Evolutionary conservation across 2,329 filamentous ascomycete species (phyloP).

Genomic region (Pestalotiopsis sp.): DNA sequence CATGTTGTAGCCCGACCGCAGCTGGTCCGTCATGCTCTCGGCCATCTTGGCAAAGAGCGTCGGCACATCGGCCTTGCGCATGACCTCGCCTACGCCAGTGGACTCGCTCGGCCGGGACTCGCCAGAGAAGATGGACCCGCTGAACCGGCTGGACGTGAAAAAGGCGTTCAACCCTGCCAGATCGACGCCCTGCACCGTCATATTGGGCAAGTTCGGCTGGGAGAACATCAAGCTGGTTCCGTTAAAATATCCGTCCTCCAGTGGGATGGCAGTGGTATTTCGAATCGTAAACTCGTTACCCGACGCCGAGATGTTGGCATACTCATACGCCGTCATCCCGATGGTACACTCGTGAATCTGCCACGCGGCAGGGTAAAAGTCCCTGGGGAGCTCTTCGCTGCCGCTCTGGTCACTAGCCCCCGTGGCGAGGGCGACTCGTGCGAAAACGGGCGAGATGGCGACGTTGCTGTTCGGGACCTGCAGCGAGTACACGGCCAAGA

Average conservation of each 20-base stretch:
- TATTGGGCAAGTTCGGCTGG: neutral
- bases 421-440: neutral
- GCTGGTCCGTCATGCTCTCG: neutral
- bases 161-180: neutral
- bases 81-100: neutral
- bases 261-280: neutral
- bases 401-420: neutral
- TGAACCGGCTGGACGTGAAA: neutral
- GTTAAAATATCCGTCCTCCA: neutral
- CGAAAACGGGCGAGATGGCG: neutral
- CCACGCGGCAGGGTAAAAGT: neutral
- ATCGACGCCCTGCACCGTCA: neutral
- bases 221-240: neutral
- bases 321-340: neutral
- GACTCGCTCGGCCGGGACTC: neutral
- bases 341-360: neutral
- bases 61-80: neutral
- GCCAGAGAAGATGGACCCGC: neutral
- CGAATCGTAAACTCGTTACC: neutral
- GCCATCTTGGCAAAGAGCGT: neutral
- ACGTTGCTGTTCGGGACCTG: neutral
- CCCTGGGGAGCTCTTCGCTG: neutral
- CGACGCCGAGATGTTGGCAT: neutral
- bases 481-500: neutral
- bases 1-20: neutral